Base-by-base conservation (phyloP, 2,329 filamentous ascomycete genomes). In the Fusarium poae region DNA sequence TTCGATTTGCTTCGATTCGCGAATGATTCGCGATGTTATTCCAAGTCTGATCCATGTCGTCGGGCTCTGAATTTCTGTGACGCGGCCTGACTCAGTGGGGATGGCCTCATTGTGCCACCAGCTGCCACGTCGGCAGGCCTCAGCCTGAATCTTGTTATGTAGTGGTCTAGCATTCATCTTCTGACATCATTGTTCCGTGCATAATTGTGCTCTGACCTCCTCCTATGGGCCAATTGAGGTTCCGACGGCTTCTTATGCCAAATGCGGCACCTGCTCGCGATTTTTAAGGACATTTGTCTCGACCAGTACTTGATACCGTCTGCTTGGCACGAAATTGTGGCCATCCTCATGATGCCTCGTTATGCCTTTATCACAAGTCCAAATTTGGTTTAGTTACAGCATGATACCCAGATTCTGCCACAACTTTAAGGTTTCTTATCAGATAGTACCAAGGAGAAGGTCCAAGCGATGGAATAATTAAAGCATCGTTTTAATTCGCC, bases 71-170 rank as follows among this genome's bases (percentile, higher is more conserved):
- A 13, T n/a, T 34, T 21, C 3, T 57, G 48, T 45, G 48, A 60
- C 58, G 58, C 65, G 64, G 58, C 58, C 49, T 59, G 42, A 50
- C 37, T 23, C 23, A 9, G 40, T 43, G 30, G 57, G 49, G 65
- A 57, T 67, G 65, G 65, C 65, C 65, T 67, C 65, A 68, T 62
- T 67, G 52, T 49, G 40, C 40, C 35, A 15, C 40, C 35, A 18
- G 37, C 27, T 62, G 51, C 62, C 62, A 60, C 62, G 64, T 55
- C 29, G 53, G 39, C 37, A 15, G 20, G n/a, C 44, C 16, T 51
- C 39, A 48, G 52, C 52, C 37, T 37, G 23, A 27, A 3, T 6
- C 11, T 32, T 32, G 7, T 32, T 16, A 21, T 18, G 0, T 29
- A 20, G 18, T 44, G 43, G 49, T 0, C 1, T 1, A 34, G 2